These are phyloP conservation scores for Suillus subluteus DNA, from an alignment of 768 basidiomycete species.

Conservation along the genomic window DNA sequence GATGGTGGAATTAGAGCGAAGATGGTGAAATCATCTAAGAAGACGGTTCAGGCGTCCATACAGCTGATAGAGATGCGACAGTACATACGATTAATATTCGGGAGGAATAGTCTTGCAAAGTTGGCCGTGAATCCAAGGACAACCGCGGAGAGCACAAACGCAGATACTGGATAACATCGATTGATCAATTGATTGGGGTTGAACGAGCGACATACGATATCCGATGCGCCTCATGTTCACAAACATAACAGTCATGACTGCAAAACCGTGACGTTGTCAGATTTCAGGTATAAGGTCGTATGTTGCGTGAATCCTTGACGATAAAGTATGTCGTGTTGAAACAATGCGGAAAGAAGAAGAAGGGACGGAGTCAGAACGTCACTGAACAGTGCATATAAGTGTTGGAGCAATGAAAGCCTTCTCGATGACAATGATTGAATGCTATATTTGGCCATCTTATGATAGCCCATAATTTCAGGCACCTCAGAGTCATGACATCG, in stretches of 20 bases:
- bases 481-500: neutral
- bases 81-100: conserved; percentile 61
- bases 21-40: conserved; percentile 68
- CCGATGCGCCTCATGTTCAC: conserved; percentile 54
- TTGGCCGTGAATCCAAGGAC: conserved; percentile 73
- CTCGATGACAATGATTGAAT: neutral
- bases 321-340: neutral
- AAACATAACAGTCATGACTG: conserved; percentile 63
- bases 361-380: neutral
- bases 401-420: neutral
- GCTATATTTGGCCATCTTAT: conserved; percentile 10
- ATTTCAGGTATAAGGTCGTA: neutral
- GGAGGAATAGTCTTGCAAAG: conserved; percentile 69
- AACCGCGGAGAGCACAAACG: conserved; percentile 45
- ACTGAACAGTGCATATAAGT: neutral
- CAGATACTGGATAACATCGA: conserved; percentile 32
- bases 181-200: conserved; percentile 13
- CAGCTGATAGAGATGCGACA: conserved; percentile 1
- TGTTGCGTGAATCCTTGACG: neutral
- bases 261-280: conserved; percentile 12
- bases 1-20: conserved; percentile 70
- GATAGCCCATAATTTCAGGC: neutral
- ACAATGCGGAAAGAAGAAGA: neutral
- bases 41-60: neutral
- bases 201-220: conserved; percentile 45